These are phyloP conservation scores for Persicaria tinctoria DNA, from an alignment of 148 eudicot species.

Conservation along the genomic window DNA sequence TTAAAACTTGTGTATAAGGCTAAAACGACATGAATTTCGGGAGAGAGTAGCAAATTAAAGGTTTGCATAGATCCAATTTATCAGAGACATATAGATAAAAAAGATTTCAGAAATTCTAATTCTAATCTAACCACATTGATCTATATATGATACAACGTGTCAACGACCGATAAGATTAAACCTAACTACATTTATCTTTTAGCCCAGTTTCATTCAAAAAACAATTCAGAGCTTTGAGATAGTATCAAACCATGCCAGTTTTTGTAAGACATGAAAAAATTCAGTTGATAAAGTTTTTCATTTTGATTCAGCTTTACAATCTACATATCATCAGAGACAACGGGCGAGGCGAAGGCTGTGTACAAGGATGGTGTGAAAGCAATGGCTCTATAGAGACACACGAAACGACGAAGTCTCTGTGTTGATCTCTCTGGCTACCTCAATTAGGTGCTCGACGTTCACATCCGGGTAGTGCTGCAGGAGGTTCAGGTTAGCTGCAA, in stretches of 20 bases:
- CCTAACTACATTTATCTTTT: no score
- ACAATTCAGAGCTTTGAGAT: no score
- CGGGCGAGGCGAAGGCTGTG: background rate
- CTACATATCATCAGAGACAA: background rate
- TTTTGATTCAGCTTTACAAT: background rate
- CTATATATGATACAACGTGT: no score
- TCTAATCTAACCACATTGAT: no score
- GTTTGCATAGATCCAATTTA: no score
- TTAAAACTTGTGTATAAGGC: no score
- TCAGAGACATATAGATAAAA: no score
- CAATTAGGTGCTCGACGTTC: constrained; percentile 41
- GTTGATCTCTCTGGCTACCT: constrained; percentile 38
- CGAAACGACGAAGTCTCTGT: constrained; percentile 32
- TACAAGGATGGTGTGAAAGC: background rate
- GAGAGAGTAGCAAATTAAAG: no score
- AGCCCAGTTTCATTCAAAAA: no score
- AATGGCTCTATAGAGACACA: constrained; percentile 12
- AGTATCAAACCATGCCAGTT: background rate
- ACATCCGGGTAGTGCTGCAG: constrained; percentile 50
- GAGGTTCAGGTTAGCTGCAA: constrained; percentile 50
- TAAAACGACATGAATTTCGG: no score
- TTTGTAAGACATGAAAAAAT: background rate
- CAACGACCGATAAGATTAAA: no score
- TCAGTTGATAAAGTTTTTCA: background rate
- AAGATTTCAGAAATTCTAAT: no score